Evolutionary conservation across 2,329 filamentous ascomycete species (phyloP).

Genomic region (Esteya vermicola): DNA sequence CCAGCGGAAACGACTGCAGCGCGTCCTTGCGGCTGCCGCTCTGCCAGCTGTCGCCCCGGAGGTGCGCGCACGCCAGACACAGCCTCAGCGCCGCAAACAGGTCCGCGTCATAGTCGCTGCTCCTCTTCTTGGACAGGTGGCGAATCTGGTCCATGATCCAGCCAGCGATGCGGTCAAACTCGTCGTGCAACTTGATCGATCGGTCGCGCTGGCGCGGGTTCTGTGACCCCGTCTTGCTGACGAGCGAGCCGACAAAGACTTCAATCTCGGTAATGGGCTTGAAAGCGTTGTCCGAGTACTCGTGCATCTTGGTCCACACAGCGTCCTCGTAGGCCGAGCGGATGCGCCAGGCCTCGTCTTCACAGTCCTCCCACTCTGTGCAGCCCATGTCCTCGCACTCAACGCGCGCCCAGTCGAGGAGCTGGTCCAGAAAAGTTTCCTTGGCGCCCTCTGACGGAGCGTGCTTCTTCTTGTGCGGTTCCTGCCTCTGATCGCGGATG

Average conservation of each 20-base stretch:
- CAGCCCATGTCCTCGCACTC: conserved; percentile 16
- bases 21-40: conserved; percentile 1
- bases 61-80: conserved; percentile 16
- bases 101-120: not conserved
- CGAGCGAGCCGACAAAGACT: conserved; percentile 40
- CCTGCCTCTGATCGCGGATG: conserved; percentile 20
- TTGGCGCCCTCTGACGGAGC: too few relatives aligned
- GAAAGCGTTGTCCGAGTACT: conserved; percentile 30
- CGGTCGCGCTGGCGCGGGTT: conserved; percentile 35
- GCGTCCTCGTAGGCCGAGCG: conserved; percentile 31
- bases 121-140: too few relatives aligned
- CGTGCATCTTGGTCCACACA: conserved; percentile 24
- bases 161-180: conserved; percentile 30
- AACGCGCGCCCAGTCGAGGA: conserved; percentile 18
- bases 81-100: conserved; percentile 13
- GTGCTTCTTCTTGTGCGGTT: not conserved
- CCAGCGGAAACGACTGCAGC: conserved; percentile 17
- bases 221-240: conserved; percentile 34
- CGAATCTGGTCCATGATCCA: conserved; percentile 18
- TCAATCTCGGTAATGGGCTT: conserved; percentile 33
- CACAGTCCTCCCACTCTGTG: conserved; percentile 20
- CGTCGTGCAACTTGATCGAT: conserved; percentile 35
- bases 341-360: conserved; percentile 27
- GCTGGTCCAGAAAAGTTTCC: conserved; percentile 27
- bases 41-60: not conserved